phyloP scores from a whole-genome alignment of 805 yeast genomes.

The Saccharomycopsis malanga region DNA sequence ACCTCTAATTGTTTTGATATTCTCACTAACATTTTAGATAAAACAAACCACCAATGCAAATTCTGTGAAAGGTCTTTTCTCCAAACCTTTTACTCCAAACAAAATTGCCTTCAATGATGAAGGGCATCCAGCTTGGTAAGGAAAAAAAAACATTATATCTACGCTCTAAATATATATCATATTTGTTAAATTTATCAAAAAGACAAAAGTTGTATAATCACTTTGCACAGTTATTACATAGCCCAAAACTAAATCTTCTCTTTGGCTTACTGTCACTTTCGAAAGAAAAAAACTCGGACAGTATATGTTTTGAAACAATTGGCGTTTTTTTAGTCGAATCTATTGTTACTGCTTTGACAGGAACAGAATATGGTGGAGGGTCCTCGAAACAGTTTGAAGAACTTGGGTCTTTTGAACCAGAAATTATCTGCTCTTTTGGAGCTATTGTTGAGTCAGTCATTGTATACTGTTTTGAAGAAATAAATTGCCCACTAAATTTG shows the following conservation, averaged over 20 bases:
- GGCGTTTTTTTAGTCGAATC: neutral
- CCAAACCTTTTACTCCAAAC: constrained; percentile 12
- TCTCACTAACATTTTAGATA: neutral
- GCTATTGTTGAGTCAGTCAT: too few relatives aligned
- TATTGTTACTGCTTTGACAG: neutral
- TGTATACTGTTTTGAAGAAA: too few relatives aligned
- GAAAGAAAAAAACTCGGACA: too few relatives aligned
- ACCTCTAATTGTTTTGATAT: neutral
- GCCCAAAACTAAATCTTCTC: neutral
- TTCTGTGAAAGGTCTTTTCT: constrained; percentile 7
- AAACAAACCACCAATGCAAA: constrained; percentile 3
- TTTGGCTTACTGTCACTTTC: neutral
- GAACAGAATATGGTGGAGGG: too few relatives aligned
- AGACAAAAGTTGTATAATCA: neutral
- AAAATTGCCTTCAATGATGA: constrained; percentile 9
- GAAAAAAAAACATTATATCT: too few relatives aligned
- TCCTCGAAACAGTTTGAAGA: too few relatives aligned
- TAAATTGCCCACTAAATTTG: too few relatives aligned
- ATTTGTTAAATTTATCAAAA: neutral
- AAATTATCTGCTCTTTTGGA: too few relatives aligned
- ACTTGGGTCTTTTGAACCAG: too few relatives aligned
- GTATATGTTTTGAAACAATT: neutral
- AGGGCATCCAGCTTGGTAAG: neutral
- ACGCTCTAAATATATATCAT: too few relatives aligned
- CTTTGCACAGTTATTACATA: neutral